Base-by-base conservation (phyloP, 306 rosid species). In the Purshia tridentata region DNA sequence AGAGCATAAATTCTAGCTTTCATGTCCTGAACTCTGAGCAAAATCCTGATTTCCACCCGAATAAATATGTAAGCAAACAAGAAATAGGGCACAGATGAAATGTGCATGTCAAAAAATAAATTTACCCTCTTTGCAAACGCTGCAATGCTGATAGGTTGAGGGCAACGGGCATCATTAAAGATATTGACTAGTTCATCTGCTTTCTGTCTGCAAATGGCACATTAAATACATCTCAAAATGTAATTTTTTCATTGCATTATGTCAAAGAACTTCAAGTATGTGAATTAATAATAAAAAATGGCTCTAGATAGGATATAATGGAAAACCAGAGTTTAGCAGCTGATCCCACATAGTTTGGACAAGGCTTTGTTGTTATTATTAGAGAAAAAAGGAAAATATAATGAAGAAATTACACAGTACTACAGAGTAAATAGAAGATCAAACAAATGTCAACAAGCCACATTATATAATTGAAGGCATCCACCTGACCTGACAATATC, bases 121-220 rank as follows among this genome's bases (percentile, higher is more conserved):
- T 44, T 64, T 66, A 86, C 98, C 97, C 85, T 91, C 76, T 84
- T 91, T 45, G 88, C 91, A 80, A 93, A 91, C 50, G 78, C 81
- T 78, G 77, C 90, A 72, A 71, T n/a, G 76, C 92, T 85, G 80
- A 91, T 72, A 69, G 93, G 80, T 70, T 77, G 96, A 37, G 96
- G 98, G 74, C 84, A 84, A 51, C 39, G 83, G 46, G 86, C 81
- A 79, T 76, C 88, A 56, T 74, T 81, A 64, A 93, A 77, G 80
- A 89, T 81, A 77, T 85, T 84, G 62, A 76, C 53, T 55, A 93
- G 84, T 22, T 88, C 96, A 22, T 23, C 63, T 20, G 96, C 87
- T 83, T 91, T 93, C 74, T 86, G 79, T 72, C 98, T 93, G 84
- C 83, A 90, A 50, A 81, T 70, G 67, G 35, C 12, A 68, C 51